Evolutionary conservation across 2,329 filamentous ascomycete genomes (phyloP).

Genomic region (Colletotrichum zoysiae): DNA sequence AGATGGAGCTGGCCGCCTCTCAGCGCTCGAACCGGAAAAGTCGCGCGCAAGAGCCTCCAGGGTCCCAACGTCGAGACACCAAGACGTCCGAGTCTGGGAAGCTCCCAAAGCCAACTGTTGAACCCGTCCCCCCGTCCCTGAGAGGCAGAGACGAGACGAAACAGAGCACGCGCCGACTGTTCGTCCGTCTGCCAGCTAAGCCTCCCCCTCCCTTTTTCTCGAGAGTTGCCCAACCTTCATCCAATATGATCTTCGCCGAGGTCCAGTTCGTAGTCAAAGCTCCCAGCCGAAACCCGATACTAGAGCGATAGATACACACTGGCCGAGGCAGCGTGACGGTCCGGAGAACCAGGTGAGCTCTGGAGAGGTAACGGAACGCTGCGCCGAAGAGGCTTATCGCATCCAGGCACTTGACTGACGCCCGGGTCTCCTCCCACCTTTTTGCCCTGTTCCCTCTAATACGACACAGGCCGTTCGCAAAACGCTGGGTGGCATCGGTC

Average conservation of each 20-base stretch:
- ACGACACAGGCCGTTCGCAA: neutral
- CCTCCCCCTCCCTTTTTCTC: neutral
- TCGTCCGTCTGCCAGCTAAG: constrained; percentile 1
- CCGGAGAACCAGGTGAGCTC: neutral
- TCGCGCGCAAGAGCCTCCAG: neutral
- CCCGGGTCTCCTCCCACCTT: too few species aligned
- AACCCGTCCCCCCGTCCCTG: neutral
- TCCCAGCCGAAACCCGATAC: neutral
- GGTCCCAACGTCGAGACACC: constrained; percentile 6
- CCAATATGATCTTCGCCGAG: neutral
- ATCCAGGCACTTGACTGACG: neutral
- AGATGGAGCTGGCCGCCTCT: neutral
- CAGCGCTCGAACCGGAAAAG: neutral
- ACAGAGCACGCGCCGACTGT: constrained; percentile 1
- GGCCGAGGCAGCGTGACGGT: neutral
- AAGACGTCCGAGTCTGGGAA: neutral
- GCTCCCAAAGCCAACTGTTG: neutral
- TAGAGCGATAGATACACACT: neutral
- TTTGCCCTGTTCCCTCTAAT: too few species aligned
- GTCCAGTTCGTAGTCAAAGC: neutral
- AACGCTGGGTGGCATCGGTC: constrained; percentile 16
- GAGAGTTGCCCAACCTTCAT: neutral
- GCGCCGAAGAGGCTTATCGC: constrained; percentile 22
- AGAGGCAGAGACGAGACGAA: neutral
- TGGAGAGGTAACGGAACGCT: neutral